A percentile compares a stretch with the other conserved stretches of the same genome.
Evolutionary conservation across 2,329 filamentous ascomycete genomes (phyloP).

Genomic region (Penicillium sp.): DNA sequence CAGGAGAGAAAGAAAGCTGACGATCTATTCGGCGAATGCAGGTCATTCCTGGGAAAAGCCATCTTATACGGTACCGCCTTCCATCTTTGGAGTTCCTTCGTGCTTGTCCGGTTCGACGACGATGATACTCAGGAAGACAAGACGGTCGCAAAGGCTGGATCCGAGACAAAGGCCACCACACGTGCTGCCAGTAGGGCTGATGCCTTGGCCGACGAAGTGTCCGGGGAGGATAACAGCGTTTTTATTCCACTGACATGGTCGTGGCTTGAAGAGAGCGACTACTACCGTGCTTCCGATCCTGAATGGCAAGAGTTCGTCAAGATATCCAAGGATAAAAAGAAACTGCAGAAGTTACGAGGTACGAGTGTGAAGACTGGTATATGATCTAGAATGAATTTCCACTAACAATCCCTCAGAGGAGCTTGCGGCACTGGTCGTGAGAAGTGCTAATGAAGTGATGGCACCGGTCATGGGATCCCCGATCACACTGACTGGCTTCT

Average conservation of each 20-base stretch:
- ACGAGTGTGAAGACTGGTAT: not conserved
- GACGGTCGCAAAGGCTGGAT: constrained; percentile 5
- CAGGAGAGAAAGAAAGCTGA: not conserved
- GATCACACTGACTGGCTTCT: constrained; percentile 47
- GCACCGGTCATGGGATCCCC: constrained; percentile 43
- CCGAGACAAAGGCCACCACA: constrained; percentile 1
- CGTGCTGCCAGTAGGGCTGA: constrained; percentile 2
- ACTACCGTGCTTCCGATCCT: constrained; percentile 44
- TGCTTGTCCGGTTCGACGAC: constrained; percentile 27
- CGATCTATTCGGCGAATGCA: constrained; percentile 4
- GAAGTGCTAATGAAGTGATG: constrained; percentile 41
- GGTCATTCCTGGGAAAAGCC: constrained; percentile 26
- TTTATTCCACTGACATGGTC: constrained; percentile 59
- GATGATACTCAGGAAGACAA: constrained; percentile 19
- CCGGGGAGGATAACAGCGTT: constrained; percentile 41
- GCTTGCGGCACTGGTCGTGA: constrained; percentile 42
- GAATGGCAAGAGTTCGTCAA: constrained; percentile 59
- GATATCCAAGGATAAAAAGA: constrained; percentile 50
- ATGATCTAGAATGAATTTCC: not conserved
- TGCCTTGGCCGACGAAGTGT: constrained; percentile 9
- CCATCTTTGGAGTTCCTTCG: constrained; percentile 29
- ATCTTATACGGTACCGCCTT: constrained; percentile 30
- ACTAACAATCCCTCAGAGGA: constrained; percentile 34
- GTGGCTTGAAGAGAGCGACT: constrained; percentile 27
- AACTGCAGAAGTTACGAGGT: constrained; percentile 46